phyloP scores from a whole-genome alignment of 2,329 filamentous ascomycete species.

The Curvularia spicifera region DNA sequence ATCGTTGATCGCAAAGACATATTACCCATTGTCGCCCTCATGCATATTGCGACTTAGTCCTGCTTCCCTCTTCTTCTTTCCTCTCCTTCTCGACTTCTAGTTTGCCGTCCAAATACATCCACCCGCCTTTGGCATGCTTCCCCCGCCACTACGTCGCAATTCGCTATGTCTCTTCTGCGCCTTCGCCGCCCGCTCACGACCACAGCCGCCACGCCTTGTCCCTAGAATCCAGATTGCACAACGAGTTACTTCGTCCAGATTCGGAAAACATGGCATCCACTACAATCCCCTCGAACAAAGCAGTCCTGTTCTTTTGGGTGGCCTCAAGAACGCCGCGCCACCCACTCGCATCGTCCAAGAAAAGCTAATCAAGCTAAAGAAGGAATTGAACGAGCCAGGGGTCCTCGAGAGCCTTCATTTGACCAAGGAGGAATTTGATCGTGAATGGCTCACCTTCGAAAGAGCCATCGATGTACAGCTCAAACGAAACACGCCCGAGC shows the following conservation, averaged over 20 bases:
- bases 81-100: neutral
- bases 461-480: slow-evolving; percentile 29
- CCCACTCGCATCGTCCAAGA: slow-evolving; percentile 14
- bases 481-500: slow-evolving; percentile 28
- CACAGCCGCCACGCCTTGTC: slow-evolving; percentile 36
- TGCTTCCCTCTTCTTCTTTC: neutral
- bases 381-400: slow-evolving; percentile 24
- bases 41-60: slow-evolving; percentile 2
- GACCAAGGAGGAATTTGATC: slow-evolving; percentile 30
- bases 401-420: slow-evolving; percentile 40
- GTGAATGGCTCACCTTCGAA: slow-evolving; percentile 38
- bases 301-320: slow-evolving; percentile 3
- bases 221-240: slow-evolving; percentile 34
- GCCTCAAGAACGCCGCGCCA: neutral
- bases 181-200: slow-evolving; percentile 36
- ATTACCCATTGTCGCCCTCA: neutral
- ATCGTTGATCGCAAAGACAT: slow-evolving; percentile 15
- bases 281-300: slow-evolving; percentile 4
- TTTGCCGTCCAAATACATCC: neutral
- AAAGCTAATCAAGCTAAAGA: slow-evolving; percentile 23
- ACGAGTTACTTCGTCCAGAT: slow-evolving; percentile 1
- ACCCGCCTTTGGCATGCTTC: slow-evolving; percentile 34
- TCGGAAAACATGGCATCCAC: neutral
- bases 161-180: slow-evolving; percentile 53
- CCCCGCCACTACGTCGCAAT: slow-evolving; percentile 33